These are phyloP conservation scores for Ustilago bromivora DNA, from an alignment of 1,284 basidiomycete species.

Conservation along the genomic window DNA sequence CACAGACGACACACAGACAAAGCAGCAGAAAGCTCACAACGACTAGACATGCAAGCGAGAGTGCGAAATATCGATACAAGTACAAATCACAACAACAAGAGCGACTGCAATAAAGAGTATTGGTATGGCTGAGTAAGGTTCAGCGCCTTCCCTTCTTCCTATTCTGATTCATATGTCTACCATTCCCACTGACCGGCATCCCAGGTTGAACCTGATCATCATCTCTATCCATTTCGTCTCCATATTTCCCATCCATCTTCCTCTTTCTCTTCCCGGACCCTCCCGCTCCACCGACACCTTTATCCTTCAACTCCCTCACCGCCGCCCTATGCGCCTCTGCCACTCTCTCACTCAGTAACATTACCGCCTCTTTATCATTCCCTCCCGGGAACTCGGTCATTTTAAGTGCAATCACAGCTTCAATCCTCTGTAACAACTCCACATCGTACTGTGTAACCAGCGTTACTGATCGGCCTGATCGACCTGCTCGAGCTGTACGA, in stretches of 20 bases:
- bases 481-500: slow-evolving; percentile 93
- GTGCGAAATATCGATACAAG: not conserved
- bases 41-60: not conserved
- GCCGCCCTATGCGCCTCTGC: slow-evolving; percentile 88
- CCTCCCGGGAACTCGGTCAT: slow-evolving; percentile 84
- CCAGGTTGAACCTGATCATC: slow-evolving; percentile 64
- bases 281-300: slow-evolving; percentile 57
- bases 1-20: not conserved
- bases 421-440: slow-evolving; percentile 91
- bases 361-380: slow-evolving; percentile 89
- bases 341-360: slow-evolving; percentile 87
- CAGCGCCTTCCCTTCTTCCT: slow-evolving; percentile 44
- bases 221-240: slow-evolving; percentile 67
- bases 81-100: slow-evolving; percentile 9
- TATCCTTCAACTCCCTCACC: slow-evolving; percentile 75
- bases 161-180: slow-evolving; percentile 37
- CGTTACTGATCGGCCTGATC: slow-evolving; percentile 94
- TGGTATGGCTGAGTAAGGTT: not conserved
- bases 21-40: not conserved
- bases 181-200: slow-evolving; percentile 35
- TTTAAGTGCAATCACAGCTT: slow-evolving; percentile 85
- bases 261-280: slow-evolving; percentile 64
- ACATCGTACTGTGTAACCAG: slow-evolving; percentile 99
- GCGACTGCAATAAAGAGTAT: not conserved
- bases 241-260: slow-evolving; percentile 44